These are phyloP conservation scores for Plicaturopsis crispa DNA, from an alignment of 768 basidiomycete genomes.

Conservation along the genomic window DNA sequence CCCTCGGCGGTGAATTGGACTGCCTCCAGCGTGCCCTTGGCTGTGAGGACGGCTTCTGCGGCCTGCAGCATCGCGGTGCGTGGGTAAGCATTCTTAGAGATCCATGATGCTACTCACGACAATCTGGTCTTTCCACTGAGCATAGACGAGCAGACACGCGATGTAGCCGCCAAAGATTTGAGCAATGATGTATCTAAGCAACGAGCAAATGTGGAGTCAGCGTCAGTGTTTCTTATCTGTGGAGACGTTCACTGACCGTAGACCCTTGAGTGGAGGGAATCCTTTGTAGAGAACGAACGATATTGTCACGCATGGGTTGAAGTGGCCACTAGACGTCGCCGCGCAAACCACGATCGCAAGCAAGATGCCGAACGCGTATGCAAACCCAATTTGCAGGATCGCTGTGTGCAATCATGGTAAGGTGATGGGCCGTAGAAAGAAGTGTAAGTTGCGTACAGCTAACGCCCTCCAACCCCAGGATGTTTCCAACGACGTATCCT, in stretches of 20 bases:
- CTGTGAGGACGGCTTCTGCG: constrained; percentile 13
- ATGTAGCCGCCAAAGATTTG: constrained; percentile 63
- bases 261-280: constrained; percentile 45
- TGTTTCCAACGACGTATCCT: constrained; percentile 38
- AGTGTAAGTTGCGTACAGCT: constrained; percentile 35
- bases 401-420: constrained; percentile 32
- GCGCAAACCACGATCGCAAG: constrained; percentile 47
- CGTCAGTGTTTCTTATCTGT: constrained; percentile 6
- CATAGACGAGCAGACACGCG: constrained; percentile 52
- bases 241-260: constrained; percentile 28
- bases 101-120: constrained; percentile 19
- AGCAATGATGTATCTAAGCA: constrained; percentile 52
- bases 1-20: constrained; percentile 22
- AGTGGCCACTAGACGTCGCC: constrained; percentile 54
- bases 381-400: constrained; percentile 48
- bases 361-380: constrained; percentile 52
- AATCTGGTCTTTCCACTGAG: constrained; percentile 51
- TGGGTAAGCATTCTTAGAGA: background rate
- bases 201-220: constrained; percentile 10
- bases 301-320: constrained; percentile 59
- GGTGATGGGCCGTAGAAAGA: constrained; percentile 2
- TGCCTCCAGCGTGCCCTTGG: constrained; percentile 14
- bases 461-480: constrained; percentile 30
- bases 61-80: constrained; percentile 4
- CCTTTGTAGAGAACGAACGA: constrained; percentile 42